Evolutionary conservation across 331 rosid genomes (phyloP).

Genomic region (Stylosanthes scabra): DNA sequence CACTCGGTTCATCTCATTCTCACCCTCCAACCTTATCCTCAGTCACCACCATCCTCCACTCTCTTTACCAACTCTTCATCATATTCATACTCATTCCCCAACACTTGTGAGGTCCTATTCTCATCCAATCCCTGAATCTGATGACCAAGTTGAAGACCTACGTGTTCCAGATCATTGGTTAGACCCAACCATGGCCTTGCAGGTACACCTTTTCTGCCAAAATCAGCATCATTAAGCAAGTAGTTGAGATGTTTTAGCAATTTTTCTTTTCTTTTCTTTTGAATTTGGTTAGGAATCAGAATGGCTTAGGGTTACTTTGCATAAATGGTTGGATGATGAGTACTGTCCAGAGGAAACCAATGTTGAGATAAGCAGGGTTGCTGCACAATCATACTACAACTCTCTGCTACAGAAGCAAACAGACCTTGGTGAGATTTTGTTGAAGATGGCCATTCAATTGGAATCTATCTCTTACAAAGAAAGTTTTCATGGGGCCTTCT

Average conservation of each 20-base stretch:
- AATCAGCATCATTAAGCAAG: neutral
- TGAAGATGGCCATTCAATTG: slow-evolving; percentile 76
- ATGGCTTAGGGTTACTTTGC: slow-evolving; percentile 84
- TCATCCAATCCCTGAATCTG: slow-evolving; percentile 36
- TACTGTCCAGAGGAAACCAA: slow-evolving; percentile 95
- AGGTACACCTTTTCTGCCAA: slow-evolving; percentile 52
- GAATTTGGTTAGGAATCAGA: slow-evolving; percentile 74
- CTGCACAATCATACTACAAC: slow-evolving; percentile 74
- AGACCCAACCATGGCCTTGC: slow-evolving; percentile 66
- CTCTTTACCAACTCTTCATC: slow-evolving; percentile 9
- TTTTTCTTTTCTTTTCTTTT: neutral
- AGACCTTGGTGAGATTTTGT: slow-evolving; percentile 79
- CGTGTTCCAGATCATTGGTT: slow-evolving; percentile 78
- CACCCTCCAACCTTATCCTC: slow-evolving; percentile 17
- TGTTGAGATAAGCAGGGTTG: slow-evolving; percentile 87
- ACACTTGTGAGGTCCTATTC: slow-evolving; percentile 44
- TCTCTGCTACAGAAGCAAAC: slow-evolving; percentile 67
- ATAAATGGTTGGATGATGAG: slow-evolving; percentile 95
- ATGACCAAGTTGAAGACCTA: slow-evolving; percentile 64
- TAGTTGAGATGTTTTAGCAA: slow-evolving; percentile 2
- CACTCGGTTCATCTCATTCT: slow-evolving; percentile 12
- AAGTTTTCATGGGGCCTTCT: slow-evolving; percentile 97
- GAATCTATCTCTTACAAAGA: slow-evolving; percentile 84
- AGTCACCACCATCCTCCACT: slow-evolving; percentile 6
- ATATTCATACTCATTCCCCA: neutral